Percentiles rank a stretch among this genome's conserved stretches.
Conservation (phyloP, 306 rosid species). For the Cyamopsis tetragonoloba region DNA sequence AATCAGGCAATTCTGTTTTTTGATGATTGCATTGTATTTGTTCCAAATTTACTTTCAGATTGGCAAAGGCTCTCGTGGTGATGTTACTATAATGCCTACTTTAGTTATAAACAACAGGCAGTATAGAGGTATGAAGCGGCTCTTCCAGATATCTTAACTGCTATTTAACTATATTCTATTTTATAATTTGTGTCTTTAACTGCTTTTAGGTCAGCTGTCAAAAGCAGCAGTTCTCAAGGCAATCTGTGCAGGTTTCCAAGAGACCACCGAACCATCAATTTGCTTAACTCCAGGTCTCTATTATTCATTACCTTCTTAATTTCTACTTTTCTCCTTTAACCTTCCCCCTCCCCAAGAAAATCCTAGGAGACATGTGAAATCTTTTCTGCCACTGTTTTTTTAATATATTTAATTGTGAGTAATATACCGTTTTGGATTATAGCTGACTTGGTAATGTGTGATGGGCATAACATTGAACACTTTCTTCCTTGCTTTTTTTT, state of each 20-base stretch:
- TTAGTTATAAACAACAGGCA: constrained; percentile 89
- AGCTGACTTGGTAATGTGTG: neutral
- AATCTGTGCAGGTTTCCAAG: constrained; percentile 80
- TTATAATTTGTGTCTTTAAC: neutral
- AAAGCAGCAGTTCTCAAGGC: constrained; percentile 90
- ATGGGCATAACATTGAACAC: neutral
- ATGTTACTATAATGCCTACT: constrained; percentile 94
- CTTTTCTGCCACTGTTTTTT: neutral
- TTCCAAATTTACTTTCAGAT: constrained; percentile 48
- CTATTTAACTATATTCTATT: neutral
- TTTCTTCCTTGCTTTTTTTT: neutral
- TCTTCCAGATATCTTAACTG: neutral
- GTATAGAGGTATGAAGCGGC: constrained; percentile 62
- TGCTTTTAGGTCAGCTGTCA: constrained; percentile 71
- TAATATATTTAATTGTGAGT: too few relatives aligned
- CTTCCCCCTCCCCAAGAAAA: neutral
- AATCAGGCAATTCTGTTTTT: constrained; percentile 8
- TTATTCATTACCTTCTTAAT: neutral
- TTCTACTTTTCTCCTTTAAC: neutral
- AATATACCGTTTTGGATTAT: too few relatives aligned
- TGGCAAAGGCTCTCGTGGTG: constrained; percentile 91
- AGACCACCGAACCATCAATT: constrained; percentile 87
- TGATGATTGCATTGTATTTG: constrained; percentile 5
- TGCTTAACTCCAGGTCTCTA: constrained; percentile 77
- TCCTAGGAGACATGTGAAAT: neutral